Base-by-base conservation (phyloP, 73 alveolate species). In the Effrenium voratum region DNA sequence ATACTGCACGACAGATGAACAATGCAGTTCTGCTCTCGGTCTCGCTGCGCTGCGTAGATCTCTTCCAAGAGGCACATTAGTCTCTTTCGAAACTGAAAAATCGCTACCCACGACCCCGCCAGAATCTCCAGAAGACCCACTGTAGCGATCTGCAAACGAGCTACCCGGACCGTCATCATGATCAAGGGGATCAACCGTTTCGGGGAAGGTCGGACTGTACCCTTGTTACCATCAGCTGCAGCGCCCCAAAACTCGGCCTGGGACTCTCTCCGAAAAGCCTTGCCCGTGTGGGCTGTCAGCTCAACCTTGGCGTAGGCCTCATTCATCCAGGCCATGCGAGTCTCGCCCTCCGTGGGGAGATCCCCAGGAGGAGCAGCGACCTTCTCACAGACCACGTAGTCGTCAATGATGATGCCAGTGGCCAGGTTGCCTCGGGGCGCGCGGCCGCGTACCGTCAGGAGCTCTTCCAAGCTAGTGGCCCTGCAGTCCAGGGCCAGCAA, bases 401-500 rank as follows among this genome's bases (percentile, higher is more conserved):
- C 86, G 19, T 76, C 86, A 13, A 76, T 76, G 43, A 76, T 40
- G 86, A 76, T 26, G 4, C 86, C 86, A 15, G 86, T 59, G 5
- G 86, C 57, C 34, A 76, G 38, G 13, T 5, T 5, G 44, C 86
- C 86, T 2, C 86, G 86, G 34, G 86, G 86, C 38, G 86, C 86
- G 15, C 86, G 38, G 60, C 86, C 86, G 36, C 44, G 86, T 4
- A 43, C 44, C 24, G 24, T 5, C 2, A 76, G 40, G 41, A 76
- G 38, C 40, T 76, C 86, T 15, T 3, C 0, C 0, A 59, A 59
- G 2, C 28, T 0, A 43, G 44, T 41, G 8, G 36, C 38, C 0
- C 45, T 16, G 41, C 60, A 6, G 28, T 40, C 16, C 60, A 76
- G 8, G 22, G 60, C 86, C 34, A 76, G 5, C 38, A 41, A 8